Conservation (phyloP, 768 basidiomycete genomes). For the Leccinum variicolor region DNA sequence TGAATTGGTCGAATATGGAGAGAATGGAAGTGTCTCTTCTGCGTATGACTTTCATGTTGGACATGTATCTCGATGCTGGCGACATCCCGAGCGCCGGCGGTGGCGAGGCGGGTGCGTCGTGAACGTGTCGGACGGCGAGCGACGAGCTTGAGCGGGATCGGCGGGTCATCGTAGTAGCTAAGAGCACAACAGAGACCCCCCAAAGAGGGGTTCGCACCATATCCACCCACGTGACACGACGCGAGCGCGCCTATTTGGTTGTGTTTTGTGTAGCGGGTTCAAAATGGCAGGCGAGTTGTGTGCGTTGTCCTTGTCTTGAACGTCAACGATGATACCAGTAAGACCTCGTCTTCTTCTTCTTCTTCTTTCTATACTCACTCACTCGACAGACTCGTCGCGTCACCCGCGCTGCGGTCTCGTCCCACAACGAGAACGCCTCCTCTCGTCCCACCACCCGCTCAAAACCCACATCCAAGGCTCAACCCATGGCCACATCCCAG, state of each 20-base stretch:
- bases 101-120: slow-evolving; percentile 1
- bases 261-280: slow-evolving; percentile 36
- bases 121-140: slow-evolving; percentile 16
- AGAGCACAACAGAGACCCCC: slow-evolving; percentile 10
- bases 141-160: slow-evolving; percentile 31
- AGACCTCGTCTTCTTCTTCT: slow-evolving; percentile 13
- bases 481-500: slow-evolving; percentile 34
- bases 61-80: slow-evolving; percentile 60
- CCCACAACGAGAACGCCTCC: slow-evolving; percentile 67
- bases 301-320: slow-evolving; percentile 31
- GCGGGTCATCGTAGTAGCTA: slow-evolving; percentile 1
- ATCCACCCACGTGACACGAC: slow-evolving; percentile 32
- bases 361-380: not conserved
- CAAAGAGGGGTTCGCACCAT: slow-evolving; percentile 9
- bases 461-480: slow-evolving; percentile 47
- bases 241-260: slow-evolving; percentile 37
- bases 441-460: slow-evolving; percentile 61
- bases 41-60: slow-evolving; percentile 78
- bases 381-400: slow-evolving; percentile 57
- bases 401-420: slow-evolving; percentile 51
- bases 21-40: slow-evolving; percentile 76
- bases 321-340: slow-evolving; percentile 43
- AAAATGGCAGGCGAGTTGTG: slow-evolving; percentile 31
- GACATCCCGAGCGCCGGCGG: slow-evolving; percentile 48
- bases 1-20: slow-evolving; percentile 84